Percentiles rank a stretch among this genome's conserved stretches.
Conservation (phyloP, 768 basidiomycete species). For the Agaricus sinodeliciosus region DNA sequence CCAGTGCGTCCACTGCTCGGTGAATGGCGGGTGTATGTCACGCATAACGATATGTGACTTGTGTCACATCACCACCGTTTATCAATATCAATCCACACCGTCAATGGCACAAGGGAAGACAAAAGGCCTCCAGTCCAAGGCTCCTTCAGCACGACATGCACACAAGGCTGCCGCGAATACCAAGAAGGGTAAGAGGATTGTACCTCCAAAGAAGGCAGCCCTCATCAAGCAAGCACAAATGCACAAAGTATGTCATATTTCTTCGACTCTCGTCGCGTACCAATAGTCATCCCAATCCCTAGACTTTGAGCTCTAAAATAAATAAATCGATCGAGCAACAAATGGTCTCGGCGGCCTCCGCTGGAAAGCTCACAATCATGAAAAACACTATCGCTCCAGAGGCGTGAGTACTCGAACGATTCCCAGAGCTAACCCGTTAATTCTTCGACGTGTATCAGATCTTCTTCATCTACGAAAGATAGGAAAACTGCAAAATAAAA, state of each 20-base stretch:
- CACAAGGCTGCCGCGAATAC: constrained; percentile 61
- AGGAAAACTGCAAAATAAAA: constrained; percentile 1
- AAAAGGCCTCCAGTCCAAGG: constrained; percentile 66
- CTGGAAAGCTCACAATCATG: constrained; percentile 92
- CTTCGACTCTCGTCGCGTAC: neutral
- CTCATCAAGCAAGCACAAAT: constrained; percentile 71
- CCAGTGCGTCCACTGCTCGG: constrained; percentile 23
- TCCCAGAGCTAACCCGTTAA: neutral
- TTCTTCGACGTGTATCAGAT: neutral
- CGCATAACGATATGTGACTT: constrained; percentile 24
- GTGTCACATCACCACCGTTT: constrained; percentile 5
- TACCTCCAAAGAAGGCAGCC: constrained; percentile 76
- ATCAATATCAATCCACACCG: neutral
- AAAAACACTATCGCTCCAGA: constrained; percentile 48
- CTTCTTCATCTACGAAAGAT: constrained; percentile 1
- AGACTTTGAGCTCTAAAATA: constrained; percentile 88
- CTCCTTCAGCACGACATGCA: constrained; percentile 48
- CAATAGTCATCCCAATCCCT: neutral
- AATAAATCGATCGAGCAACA: constrained; percentile 88
- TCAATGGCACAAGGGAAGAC: constrained; percentile 80
- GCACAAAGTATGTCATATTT: constrained; percentile 52
- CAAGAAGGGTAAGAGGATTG: constrained; percentile 74
- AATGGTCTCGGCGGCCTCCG: constrained; percentile 83
- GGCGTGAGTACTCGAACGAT: constrained; percentile 22
- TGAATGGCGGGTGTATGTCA: constrained; percentile 32